A percentile compares a stretch with the other conserved stretches of the same genome.
These are phyloP conservation scores for Filosporella fistucella DNA, from an alignment of 495 filamentous ascomycete species.

Conservation along the genomic window DNA sequence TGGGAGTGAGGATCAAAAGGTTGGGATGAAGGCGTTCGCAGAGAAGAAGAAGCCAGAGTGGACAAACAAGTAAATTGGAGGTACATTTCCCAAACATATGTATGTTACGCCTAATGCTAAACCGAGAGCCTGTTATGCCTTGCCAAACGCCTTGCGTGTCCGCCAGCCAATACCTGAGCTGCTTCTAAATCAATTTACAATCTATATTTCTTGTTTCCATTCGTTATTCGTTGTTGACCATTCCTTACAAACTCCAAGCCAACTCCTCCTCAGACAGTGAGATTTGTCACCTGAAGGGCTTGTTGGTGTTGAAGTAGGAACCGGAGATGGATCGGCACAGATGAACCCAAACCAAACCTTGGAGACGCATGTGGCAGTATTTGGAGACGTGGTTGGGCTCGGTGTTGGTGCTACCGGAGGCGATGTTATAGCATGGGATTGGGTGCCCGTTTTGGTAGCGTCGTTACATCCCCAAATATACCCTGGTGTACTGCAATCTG, in stretches of 20 bases:
- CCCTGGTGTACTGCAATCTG: constrained; percentile 46
- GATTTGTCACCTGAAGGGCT: constrained; percentile 2
- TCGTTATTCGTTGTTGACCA: constrained; percentile 11
- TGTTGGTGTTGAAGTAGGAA: constrained; percentile 9
- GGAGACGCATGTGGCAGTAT: constrained; percentile 12
- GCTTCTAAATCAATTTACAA: constrained; percentile 17
- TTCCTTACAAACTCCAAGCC: constrained; percentile 22
- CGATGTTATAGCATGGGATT: constrained; percentile 23
- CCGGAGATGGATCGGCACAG: constrained; percentile 21
- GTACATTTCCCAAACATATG: neutral
- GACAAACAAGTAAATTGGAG: constrained; percentile 54
- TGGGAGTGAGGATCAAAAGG: constrained; percentile 93
- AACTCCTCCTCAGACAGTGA: constrained; percentile 20
- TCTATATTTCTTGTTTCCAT: constrained; percentile 24
- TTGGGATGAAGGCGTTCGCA: constrained; percentile 93
- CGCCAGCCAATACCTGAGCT: no score
- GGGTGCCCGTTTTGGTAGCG: constrained; percentile 29
- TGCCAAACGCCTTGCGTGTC: neutral
- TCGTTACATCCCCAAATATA: constrained; percentile 56
- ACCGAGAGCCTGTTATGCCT: neutral
- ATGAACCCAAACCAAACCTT: constrained; percentile 23
- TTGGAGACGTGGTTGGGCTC: neutral
- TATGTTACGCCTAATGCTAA: neutral
- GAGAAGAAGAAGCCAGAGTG: constrained; percentile 94
- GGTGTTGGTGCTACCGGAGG: constrained; percentile 18